These are phyloP conservation scores for Oropetium thomaeum DNA, from an alignment of 176 grass and related monocot genomes.

Conservation along the genomic window DNA sequence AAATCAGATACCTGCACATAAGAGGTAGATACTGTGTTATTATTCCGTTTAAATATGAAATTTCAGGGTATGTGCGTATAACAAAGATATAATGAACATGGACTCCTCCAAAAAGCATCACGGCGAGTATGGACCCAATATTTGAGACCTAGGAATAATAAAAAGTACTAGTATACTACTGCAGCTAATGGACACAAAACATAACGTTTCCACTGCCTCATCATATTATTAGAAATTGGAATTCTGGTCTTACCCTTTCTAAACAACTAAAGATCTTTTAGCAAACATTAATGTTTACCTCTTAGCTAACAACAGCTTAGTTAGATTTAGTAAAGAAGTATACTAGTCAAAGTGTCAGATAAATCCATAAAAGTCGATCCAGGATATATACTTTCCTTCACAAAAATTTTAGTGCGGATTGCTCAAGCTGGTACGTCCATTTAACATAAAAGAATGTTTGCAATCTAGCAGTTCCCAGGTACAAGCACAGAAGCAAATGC, in stretches of 20 bases:
- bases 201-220: background rate
- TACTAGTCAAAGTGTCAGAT: background rate
- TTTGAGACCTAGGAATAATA: constrained; percentile 14
- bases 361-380: background rate
- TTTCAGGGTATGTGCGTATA: background rate
- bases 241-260: background rate
- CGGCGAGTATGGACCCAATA: background rate
- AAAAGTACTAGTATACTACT: constrained; percentile 17
- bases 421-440: constrained; percentile 5
- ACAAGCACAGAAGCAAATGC: background rate
- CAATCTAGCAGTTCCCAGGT: constrained; percentile 11
- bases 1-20: constrained; percentile 88
- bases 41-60: constrained; percentile 5
- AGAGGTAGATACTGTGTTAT: constrained; percentile 19
- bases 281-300: background rate
- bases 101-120: constrained; percentile 10
- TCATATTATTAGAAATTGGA: background rate
- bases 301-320: background rate
- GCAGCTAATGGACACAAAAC: background rate
- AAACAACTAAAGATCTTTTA: constrained; percentile 13
- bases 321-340: background rate
- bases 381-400: background rate
- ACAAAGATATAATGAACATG: constrained; percentile 4
- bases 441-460: background rate
- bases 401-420: background rate